phyloP scores from a whole-genome alignment of 768 basidiomycete genomes.

The Leucocoprinus sp. region DNA sequence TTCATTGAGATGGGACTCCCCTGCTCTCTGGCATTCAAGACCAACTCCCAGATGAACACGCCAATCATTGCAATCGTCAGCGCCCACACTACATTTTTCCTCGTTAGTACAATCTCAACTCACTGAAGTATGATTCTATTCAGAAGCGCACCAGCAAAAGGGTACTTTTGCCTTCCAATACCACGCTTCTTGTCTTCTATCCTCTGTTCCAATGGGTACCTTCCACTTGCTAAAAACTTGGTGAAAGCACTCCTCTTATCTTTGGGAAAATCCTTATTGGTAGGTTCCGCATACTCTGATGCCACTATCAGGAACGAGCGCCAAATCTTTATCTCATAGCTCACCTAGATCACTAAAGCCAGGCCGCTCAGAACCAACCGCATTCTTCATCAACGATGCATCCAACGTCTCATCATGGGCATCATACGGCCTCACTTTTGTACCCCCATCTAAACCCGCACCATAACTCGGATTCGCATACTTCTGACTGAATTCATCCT shows the following conservation, averaged over 20 bases:
- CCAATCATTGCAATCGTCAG: conserved; percentile 61
- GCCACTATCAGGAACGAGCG: background rate
- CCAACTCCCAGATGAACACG: conserved; percentile 79
- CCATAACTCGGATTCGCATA: conserved; percentile 2
- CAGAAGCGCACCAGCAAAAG: conserved; percentile 53
- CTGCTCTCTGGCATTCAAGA: conserved; percentile 65
- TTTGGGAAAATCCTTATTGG: conserved; percentile 16
- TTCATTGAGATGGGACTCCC: conserved; percentile 84
- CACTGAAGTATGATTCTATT: background rate
- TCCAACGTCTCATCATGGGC: conserved; percentile 23
- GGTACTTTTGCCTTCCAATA: conserved; percentile 73
- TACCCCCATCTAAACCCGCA: background rate
- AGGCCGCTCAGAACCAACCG: conserved; percentile 31
- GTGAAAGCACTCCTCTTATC: conserved; percentile 35
- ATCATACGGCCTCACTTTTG: conserved; percentile 11
- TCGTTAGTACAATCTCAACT: conserved; percentile 2
- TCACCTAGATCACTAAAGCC: conserved; percentile 51
- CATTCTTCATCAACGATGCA: conserved; percentile 38
- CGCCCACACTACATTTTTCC: conserved; percentile 42
- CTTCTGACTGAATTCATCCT: background rate
- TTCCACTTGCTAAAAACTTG: conserved; percentile 36
- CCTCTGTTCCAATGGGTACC: conserved; percentile 65
- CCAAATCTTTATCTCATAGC: conserved; percentile 9
- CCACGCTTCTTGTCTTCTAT: conserved; percentile 87
- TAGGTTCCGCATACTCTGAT: conserved; percentile 61